Conservation (phyloP, 2,329 filamentous ascomycete genomes). For the Aspergillus versicolor region DNA sequence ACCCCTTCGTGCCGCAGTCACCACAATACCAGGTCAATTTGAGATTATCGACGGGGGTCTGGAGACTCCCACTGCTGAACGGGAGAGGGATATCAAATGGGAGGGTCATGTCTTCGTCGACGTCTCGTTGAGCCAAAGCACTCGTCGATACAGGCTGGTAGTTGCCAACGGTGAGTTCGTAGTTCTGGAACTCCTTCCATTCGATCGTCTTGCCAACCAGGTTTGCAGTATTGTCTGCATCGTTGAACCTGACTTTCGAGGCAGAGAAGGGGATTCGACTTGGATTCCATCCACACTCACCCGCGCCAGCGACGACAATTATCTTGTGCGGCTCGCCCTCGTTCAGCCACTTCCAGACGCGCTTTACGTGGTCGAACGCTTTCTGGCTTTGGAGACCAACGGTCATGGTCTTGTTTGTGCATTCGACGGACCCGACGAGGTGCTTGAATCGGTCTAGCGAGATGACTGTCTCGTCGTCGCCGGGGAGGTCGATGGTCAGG, state of each 20-base stretch:
- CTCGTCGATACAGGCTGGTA: background rate
- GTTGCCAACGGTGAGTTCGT: slow-evolving; percentile 20
- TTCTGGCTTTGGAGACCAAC: slow-evolving; percentile 15
- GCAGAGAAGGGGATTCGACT: slow-evolving; percentile 21
- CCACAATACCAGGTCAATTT: slow-evolving; percentile 2
- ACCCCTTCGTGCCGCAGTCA: slow-evolving; percentile 20
- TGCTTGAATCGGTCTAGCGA: slow-evolving; percentile 19
- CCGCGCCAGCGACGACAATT: slow-evolving; percentile 22
- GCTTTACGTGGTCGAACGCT: slow-evolving; percentile 15
- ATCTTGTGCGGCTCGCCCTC: slow-evolving; percentile 16
- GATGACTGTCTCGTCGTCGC: slow-evolving; percentile 18
- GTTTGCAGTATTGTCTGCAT: slow-evolving; percentile 13
- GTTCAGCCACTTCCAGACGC: slow-evolving; percentile 24
- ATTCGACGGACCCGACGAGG: slow-evolving; percentile 16
- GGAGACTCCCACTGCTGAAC: slow-evolving; percentile 16
- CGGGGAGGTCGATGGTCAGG: slow-evolving; percentile 15
- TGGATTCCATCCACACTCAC: slow-evolving; percentile 24
- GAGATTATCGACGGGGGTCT: slow-evolving; percentile 5
- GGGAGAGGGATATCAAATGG: slow-evolving; percentile 18
- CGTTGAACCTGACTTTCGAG: slow-evolving; percentile 18
- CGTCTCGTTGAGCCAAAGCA: slow-evolving; percentile 7
- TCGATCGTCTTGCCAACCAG: slow-evolving; percentile 17
- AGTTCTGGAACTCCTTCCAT: slow-evolving; percentile 21
- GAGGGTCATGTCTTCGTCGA: slow-evolving; percentile 12
- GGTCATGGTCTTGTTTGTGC: slow-evolving; percentile 18